Conservation (phyloP, 768 basidiomycete species). For the Phanerochaete sordida region DNA sequence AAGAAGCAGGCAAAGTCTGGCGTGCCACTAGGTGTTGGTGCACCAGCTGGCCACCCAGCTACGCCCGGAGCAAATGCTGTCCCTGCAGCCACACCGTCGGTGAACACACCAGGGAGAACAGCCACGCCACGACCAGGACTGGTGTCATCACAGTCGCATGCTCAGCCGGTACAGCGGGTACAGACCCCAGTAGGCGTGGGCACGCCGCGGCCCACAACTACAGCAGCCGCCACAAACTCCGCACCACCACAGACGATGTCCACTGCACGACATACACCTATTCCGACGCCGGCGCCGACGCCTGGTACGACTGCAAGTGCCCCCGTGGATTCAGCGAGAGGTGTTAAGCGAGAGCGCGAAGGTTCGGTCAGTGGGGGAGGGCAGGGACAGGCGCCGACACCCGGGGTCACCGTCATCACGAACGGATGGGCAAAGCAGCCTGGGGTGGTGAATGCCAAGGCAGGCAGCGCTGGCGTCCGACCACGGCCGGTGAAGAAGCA, state of each 20-base stretch:
- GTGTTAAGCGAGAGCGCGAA: conserved; percentile 24
- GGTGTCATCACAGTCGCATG: background rate
- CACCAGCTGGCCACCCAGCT: conserved; percentile 19
- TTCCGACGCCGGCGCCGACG: conserved; percentile 8
- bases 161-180: conserved; percentile 17
- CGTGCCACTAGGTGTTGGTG: conserved; percentile 6
- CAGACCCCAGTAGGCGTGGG: conserved; percentile 24
- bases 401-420: conserved; percentile 21
- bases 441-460: conserved; percentile 43
- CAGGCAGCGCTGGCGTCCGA: conserved; percentile 52
- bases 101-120: conserved; percentile 8
- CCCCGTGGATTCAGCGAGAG: conserved; percentile 5
- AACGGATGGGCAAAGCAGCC: conserved; percentile 13
- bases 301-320: conserved; percentile 7
- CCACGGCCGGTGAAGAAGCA: conserved; percentile 77
- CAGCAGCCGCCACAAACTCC: conserved; percentile 7
- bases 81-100: conserved; percentile 1
- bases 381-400: conserved; percentile 5
- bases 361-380: conserved; percentile 8
- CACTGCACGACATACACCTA: conserved; percentile 5
- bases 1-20: conserved; percentile 60
- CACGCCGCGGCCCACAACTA: conserved; percentile 18
- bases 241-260: background rate
- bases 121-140: conserved; percentile 20
- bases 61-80: conserved; percentile 8